Evolutionary conservation across 805 yeast species (phyloP), one percentile per base, ranked within the genome.

Genomic region (Sugiyamaella boreocaroliniensis): DNA sequence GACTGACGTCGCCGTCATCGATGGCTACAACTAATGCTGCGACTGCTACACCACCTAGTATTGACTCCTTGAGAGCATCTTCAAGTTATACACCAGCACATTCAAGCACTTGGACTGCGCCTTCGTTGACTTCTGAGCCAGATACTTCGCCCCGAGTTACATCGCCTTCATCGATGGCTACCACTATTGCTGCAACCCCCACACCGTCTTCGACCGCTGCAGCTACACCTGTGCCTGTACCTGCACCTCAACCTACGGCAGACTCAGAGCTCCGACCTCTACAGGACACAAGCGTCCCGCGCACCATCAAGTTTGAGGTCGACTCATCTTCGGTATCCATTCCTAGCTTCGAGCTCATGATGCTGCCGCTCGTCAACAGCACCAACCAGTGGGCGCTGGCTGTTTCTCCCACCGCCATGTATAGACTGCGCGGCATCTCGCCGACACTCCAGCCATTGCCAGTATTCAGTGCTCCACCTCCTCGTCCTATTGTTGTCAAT

Each of bases 381-480:
- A 12, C 3, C 9, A 45, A 43, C 32, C 45, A 45, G 19, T 40
- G 40, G 19, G 54, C 54, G 4, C 5, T 32, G 37, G 37, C 37
- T 4, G 37, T 32, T 10, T 32, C 37, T 14, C 37, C 37, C n/a
- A 32, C 37, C 2, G 37, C 37, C 37, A 14, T 14, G 37, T 32
- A 32, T 14, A 10, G 37, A 32, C n/a, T 32, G 37, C 37, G 37
- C n/a, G 37, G 37, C 5, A 10, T 32, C 11, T 14, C 12, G n/a
- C 37, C 37, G 8, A 32, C 37, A 9, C 11, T 32, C 10, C 12
- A 32, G 12, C 37, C 37, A 32, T 14, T 32, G 12, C 37, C 37
- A 10, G 37, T 32, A 11, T 46, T 51, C 26, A 47, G 54, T 41
- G 15, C 46, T 14, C 46, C 54, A 12, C 52, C 52, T 3, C 46